These are phyloP conservation scores for Penicillium crustosum DNA, from an alignment of 2,329 filamentous ascomycete species.

Conservation along the genomic window DNA sequence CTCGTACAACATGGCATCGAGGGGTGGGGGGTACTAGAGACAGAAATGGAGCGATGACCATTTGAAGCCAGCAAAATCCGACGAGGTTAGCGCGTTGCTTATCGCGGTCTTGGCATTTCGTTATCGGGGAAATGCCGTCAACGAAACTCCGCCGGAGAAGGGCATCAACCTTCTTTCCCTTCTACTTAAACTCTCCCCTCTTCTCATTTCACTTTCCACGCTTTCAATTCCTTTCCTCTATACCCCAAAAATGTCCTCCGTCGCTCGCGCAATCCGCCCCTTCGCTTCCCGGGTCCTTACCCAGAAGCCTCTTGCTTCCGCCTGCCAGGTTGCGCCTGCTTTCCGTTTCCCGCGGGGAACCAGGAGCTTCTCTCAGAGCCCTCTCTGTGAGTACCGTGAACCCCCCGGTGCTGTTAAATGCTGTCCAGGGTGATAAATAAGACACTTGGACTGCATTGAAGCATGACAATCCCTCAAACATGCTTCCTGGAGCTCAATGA, in stretches of 20 bases:
- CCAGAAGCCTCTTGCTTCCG: conserved; percentile 37
- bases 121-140: conserved; percentile 25
- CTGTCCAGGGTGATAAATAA: neutral
- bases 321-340: conserved; percentile 35
- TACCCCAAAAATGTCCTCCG: conserved; percentile 36
- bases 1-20: conserved; percentile 82
- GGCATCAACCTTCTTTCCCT: conserved; percentile 23
- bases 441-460: conserved; percentile 5
- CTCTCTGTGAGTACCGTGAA: conserved; percentile 35
- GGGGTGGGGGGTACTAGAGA: conserved; percentile 22
- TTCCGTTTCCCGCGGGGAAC: conserved; percentile 45
- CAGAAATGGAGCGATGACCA: conserved; percentile 18
- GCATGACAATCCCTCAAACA: conserved; percentile 4
- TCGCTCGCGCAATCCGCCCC: conserved; percentile 39
- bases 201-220: conserved; percentile 15
- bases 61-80: conserved; percentile 26
- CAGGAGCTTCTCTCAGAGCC: conserved; percentile 44
- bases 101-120: conserved; percentile 31
- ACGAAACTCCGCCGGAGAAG: conserved; percentile 29
- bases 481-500: conserved; percentile 6
- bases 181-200: conserved; percentile 30
- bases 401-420: conserved; percentile 2
- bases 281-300: conserved; percentile 39
- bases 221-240: conserved; percentile 7
- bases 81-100: conserved; percentile 26